Evolutionary conservation across 2,329 filamentous ascomycete species (phyloP), one percentile per base, ranked within the genome.

Genomic region (Diaporthe eres): DNA sequence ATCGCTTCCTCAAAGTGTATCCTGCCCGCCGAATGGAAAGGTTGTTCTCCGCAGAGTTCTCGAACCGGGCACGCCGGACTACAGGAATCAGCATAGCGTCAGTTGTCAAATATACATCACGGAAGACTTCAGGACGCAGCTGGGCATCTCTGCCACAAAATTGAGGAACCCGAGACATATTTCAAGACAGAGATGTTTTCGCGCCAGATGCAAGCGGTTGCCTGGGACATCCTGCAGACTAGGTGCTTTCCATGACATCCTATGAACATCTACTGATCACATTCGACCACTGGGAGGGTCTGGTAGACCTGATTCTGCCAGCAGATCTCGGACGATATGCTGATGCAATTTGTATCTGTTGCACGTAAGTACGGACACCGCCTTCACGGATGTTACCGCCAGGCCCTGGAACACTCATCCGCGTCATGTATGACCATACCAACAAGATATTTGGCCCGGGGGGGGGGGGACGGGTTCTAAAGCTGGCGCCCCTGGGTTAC

Each of bases 91-190:
- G 1, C 0, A 25, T 0, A 4, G 2, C 22, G 10, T 39, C 6
- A 6, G 1, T 8, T 8, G 12, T n/a, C 28, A 0, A n/a, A 6
- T n/a, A 0, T 37, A 0, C 25, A 4, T 31, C 7, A 15, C n/a
- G 49, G 53, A 31, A 3, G 13, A 25, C 25, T 25, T 25, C 25
- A 25, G 25, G 25, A 31, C n/a, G 10, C 25, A 31, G 28, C 3
- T 10, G 25, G n/a, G 6, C 25, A 28, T 8, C 3, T 17, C 53
- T 55, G 25, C 53, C 25, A 17, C 6, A 31, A 6, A 0, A 9
- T 31, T 13, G 25, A 55, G 3, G 15, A 3, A 1, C 0, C 25
- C 13, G 25, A 31, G 22, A 31, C 5, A 31, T 0, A 19, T 17
- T 4, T 0, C 0, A 7, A 19, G 6, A 1, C 28, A 55, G 6